phyloP scores from a whole-genome alignment of 2,329 filamentous ascomycete genomes.

The Lomentospora prolificans region DNA sequence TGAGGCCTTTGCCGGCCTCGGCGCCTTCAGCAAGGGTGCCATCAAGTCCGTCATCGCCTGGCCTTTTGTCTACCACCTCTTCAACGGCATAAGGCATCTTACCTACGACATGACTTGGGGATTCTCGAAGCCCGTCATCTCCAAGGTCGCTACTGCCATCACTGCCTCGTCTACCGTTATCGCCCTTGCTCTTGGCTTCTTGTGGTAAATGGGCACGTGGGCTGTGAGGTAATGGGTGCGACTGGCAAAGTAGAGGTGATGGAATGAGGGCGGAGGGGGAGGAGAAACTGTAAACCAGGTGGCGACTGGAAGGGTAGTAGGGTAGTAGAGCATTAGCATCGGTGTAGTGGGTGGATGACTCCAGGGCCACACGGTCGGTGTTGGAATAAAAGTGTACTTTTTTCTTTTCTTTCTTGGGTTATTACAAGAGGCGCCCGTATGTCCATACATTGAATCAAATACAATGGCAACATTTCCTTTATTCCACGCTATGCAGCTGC shows the following conservation, averaged over 20 bases:
- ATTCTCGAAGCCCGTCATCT: slow-evolving; percentile 37
- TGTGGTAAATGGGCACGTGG: slow-evolving; percentile 25
- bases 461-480: slow-evolving; percentile 5
- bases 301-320: too few species aligned
- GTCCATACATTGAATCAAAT: slow-evolving; percentile 4
- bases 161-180: slow-evolving; percentile 35
- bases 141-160: slow-evolving; percentile 35
- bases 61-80: slow-evolving; percentile 48
- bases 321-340: not conserved
- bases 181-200: slow-evolving; percentile 35
- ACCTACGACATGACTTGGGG: slow-evolving; percentile 41
- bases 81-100: slow-evolving; percentile 47
- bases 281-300: not conserved
- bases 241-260: not conserved
- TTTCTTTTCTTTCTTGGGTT: not conserved
- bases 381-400: slow-evolving; percentile 3
- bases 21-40: slow-evolving; percentile 47
- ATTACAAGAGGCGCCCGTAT: slow-evolving; percentile 3
- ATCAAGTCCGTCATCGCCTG: slow-evolving; percentile 47
- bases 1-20: slow-evolving; percentile 48
- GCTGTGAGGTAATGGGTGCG: not conserved
- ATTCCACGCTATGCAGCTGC: too few species aligned
- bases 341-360: not conserved
- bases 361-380: not conserved
- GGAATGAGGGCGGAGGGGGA: not conserved